phyloP scores from a whole-genome alignment of 805 yeast genomes.

The Yarrowia sp. region DNA sequence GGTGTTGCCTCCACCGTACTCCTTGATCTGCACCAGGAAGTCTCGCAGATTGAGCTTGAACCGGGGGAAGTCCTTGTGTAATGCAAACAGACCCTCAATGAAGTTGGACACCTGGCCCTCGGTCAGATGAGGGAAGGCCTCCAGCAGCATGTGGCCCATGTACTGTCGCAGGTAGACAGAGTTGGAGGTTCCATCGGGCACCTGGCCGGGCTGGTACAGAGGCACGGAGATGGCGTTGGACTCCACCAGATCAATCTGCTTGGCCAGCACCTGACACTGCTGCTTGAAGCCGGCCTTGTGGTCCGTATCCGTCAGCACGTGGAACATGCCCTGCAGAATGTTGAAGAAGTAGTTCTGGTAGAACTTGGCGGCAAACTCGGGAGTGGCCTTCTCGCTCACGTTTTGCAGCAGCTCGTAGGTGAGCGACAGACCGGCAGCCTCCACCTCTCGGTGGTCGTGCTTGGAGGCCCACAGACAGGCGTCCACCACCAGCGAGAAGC shows the following conservation, averaged over 20 bases:
- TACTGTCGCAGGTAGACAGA: slow-evolving; percentile 78
- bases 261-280: slow-evolving; percentile 84
- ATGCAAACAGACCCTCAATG: slow-evolving; percentile 71
- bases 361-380: slow-evolving; percentile 81
- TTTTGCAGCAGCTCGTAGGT: slow-evolving; percentile 84
- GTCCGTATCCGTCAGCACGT: slow-evolving; percentile 93
- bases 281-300: slow-evolving; percentile 94
- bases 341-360: slow-evolving; percentile 88
- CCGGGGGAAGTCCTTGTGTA: slow-evolving; percentile 73
- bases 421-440: slow-evolving; percentile 84
- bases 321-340: slow-evolving; percentile 89
- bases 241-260: slow-evolving; percentile 82
- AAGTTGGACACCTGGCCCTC: slow-evolving; percentile 82
- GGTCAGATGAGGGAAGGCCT: slow-evolving; percentile 92
- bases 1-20: slow-evolving; percentile 87
- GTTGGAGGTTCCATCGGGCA: slow-evolving; percentile 85
- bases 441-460: slow-evolving; percentile 96
- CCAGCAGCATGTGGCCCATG: slow-evolving; percentile 77
- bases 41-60: slow-evolving; percentile 90
- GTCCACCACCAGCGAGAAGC: slow-evolving; percentile 87
- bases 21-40: slow-evolving; percentile 94
- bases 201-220: slow-evolving; percentile 72
- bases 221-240: slow-evolving; percentile 77
- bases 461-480: slow-evolving; percentile 98
- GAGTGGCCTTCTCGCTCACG: slow-evolving; percentile 76